These are phyloP conservation scores for Mitragyna speciosa DNA, from an alignment of 257 asterid species.

Conservation along the genomic window DNA sequence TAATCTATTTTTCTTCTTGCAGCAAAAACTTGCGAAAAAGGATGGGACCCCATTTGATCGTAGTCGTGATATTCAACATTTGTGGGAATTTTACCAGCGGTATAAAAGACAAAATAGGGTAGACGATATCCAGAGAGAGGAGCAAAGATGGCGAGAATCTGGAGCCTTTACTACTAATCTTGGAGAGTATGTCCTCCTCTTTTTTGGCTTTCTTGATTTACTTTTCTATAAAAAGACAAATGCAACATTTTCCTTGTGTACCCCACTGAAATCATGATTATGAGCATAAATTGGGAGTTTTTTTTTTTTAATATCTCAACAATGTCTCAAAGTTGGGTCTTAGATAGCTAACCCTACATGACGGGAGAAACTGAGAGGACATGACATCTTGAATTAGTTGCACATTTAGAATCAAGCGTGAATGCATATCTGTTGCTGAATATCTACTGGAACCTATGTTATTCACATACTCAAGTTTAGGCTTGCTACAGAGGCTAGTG, in stretches of 20 bases:
- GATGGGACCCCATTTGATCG: constrained; percentile 87
- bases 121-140: constrained; percentile 87
- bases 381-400: neutral
- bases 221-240: neutral
- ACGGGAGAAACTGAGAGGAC: neutral
- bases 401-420: neutral
- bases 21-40: constrained; percentile 94
- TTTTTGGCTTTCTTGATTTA: neutral
- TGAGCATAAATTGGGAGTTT: neutral
- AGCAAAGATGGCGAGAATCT: constrained; percentile 85
- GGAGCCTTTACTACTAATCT: constrained; percentile 69
- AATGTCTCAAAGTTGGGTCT: neutral
- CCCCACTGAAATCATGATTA: neutral
- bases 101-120: constrained; percentile 81
- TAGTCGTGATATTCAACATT: constrained; percentile 70
- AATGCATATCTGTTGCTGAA: neutral
- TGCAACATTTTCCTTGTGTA: neutral
- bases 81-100: constrained; percentile 89
- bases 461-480: neutral
- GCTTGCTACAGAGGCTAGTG: neutral
- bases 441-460: neutral
- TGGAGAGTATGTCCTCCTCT: constrained; percentile 61
- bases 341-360: neutral
- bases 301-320: neutral
- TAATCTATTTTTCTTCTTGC: constrained; percentile 25